A percentile compares a stretch with the other conserved stretches of the same genome.
phyloP scores from a whole-genome alignment of 2,329 filamentous ascomycete genomes.

The Fusarium floridanum region DNA sequence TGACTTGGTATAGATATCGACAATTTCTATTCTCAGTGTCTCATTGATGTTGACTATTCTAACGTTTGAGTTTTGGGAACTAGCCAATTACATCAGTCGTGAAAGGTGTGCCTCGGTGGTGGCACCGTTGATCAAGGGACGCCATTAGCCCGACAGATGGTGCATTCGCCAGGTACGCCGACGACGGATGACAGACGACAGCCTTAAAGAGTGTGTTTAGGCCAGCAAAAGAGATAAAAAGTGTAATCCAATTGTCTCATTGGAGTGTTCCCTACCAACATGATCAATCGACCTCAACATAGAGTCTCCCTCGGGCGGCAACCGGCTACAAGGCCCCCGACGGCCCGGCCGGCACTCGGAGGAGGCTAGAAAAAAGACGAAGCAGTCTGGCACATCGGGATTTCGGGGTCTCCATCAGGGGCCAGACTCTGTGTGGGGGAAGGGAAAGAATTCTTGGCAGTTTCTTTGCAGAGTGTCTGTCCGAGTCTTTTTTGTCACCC shows the following conservation, averaged over 20 bases:
- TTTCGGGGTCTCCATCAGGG: constrained; percentile 43
- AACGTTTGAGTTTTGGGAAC: neutral
- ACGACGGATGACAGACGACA: too few species aligned
- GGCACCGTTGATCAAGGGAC: neutral
- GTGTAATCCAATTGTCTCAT: too few species aligned
- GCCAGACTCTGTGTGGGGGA: constrained; percentile 33
- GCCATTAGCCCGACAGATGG: neutral
- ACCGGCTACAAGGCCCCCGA: constrained; percentile 40
- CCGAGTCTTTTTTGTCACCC: constrained; percentile 23
- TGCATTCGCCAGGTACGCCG: neutral
- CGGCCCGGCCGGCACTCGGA: constrained; percentile 45
- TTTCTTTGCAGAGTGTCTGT: neutral
- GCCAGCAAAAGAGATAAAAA: too few species aligned
- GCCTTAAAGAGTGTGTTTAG: too few species aligned
- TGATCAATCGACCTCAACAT: neutral
- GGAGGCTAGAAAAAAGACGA: constrained; percentile 24
- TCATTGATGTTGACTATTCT: neutral
- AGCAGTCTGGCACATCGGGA: constrained; percentile 35
- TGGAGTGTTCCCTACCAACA: neutral
- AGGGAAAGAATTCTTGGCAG: constrained; percentile 8
- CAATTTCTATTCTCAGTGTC: neutral
- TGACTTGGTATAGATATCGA: neutral
- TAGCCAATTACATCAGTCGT: neutral
- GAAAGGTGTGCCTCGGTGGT: neutral
- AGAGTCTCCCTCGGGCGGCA: constrained; percentile 26